A percentile compares a stretch with the other conserved stretches of the same genome.
These are phyloP conservation scores for Diutina catenulata DNA, from an alignment of 1,139 yeast genomes.

Conservation along the genomic window DNA sequence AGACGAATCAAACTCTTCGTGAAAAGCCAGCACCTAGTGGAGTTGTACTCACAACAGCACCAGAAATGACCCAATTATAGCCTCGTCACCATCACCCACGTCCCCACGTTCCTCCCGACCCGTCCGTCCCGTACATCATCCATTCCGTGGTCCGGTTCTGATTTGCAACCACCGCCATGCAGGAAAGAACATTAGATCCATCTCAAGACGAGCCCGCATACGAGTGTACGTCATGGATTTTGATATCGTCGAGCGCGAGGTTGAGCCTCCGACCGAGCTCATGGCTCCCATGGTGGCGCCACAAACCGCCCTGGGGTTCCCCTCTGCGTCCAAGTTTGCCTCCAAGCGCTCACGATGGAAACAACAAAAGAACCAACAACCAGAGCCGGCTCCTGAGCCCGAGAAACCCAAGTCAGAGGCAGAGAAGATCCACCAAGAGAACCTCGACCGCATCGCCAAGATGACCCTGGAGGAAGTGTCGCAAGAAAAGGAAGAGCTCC, in stretches of 20 bases:
- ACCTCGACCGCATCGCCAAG: constrained; percentile 43
- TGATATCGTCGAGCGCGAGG: constrained; percentile 64
- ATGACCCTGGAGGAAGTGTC: constrained; percentile 63
- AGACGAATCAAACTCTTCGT: no score
- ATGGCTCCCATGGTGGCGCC: constrained; percentile 16
- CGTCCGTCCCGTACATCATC: no score
- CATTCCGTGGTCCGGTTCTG: no score
- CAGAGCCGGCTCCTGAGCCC: background rate
- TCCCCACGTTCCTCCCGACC: no score
- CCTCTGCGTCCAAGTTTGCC: constrained; percentile 12
- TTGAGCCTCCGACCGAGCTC: constrained; percentile 24
- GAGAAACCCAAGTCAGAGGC: constrained; percentile 32
- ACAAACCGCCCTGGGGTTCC: constrained; percentile 26
- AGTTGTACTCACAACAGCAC: no score
- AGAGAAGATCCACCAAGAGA: constrained; percentile 69
- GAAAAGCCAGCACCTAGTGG: no score
- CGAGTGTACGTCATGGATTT: constrained; percentile 57
- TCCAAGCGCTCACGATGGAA: constrained; percentile 15
- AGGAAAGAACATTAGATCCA: no score
- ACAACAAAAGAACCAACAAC: constrained; percentile 11
- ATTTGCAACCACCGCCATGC: no score
- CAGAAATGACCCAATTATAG: no score
- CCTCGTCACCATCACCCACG: no score
- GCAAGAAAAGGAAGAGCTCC: constrained; percentile 53
- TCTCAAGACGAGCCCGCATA: no score